Percentiles rank a stretch among this genome's conserved stretches.
Conservation (phyloP, 106 monocot genomes). For the Cymbidium sinense region DNA sequence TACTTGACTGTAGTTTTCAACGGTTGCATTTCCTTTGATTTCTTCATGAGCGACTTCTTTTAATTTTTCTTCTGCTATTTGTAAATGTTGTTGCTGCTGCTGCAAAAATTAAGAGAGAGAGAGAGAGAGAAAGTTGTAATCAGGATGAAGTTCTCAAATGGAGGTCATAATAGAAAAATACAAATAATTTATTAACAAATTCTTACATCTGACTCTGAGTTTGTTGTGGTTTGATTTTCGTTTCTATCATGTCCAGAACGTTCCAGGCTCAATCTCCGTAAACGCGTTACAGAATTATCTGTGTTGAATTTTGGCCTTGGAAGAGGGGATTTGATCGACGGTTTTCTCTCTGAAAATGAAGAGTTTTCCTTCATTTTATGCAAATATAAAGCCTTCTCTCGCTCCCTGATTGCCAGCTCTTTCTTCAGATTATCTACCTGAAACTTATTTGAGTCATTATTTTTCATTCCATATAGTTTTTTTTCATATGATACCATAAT, state of each 20-base stretch:
- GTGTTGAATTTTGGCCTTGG: slow-evolving; percentile 16
- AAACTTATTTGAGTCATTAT: slow-evolving; percentile 1
- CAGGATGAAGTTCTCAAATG: not conserved
- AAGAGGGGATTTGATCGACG: slow-evolving; percentile 28
- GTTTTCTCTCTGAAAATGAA: slow-evolving; percentile 22
- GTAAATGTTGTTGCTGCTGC: not conserved
- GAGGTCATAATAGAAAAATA: not conserved
- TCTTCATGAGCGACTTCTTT: slow-evolving; percentile 2
- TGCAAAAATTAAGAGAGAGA: not conserved
- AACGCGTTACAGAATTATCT: slow-evolving; percentile 6
- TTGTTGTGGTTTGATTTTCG: slow-evolving; percentile 2
- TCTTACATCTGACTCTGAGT: slow-evolving; percentile 1
- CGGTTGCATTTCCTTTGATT: not conserved
- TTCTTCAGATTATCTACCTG: slow-evolving; percentile 59
- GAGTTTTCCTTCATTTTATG: slow-evolving; percentile 36
- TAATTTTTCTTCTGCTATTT: not conserved
- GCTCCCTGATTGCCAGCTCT: slow-evolving; percentile 39
- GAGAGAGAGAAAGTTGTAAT: not conserved
- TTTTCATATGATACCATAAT: no score
- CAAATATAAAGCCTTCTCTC: slow-evolving; percentile 17
- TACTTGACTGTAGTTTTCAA: no score
- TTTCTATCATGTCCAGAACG: not conserved
- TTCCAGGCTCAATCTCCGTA: slow-evolving; percentile 19
- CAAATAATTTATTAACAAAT: not conserved
- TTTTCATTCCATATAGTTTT: not conserved